A percentile compares a stretch with the other conserved stretches of the same genome.
Evolutionary conservation across 139 green algal species (phyloP).

Genomic region (Coelastrella sp.): DNA sequence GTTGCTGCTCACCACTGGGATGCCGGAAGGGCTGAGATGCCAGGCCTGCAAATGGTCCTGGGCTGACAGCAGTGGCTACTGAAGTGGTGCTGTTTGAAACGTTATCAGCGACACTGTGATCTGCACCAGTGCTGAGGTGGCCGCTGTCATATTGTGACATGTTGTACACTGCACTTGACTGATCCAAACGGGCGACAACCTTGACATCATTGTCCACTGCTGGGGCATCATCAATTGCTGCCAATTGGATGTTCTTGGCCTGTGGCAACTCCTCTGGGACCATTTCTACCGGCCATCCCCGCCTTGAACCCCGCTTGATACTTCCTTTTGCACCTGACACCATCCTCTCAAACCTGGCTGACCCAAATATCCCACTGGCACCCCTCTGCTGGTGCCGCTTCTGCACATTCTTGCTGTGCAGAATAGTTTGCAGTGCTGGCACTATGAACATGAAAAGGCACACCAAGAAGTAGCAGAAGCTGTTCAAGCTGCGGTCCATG

Average conservation of each 20-base stretch:
- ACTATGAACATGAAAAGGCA: constrained; percentile 6
- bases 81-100: no score
- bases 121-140: not conserved
- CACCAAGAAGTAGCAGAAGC: constrained; percentile 14
- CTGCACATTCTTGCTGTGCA: constrained; percentile 12
- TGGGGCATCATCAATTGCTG: not conserved
- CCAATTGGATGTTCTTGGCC: not conserved
- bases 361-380: not conserved
- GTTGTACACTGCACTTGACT: not conserved
- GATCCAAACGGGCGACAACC: not conserved
- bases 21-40: not conserved
- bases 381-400: not conserved
- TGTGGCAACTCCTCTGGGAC: not conserved
- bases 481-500: not conserved
- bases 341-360: not conserved
- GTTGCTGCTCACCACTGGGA: not conserved
- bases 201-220: not conserved
- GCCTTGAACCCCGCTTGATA: not conserved
- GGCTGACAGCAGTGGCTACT: no score
- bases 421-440: not conserved
- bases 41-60: not conserved
- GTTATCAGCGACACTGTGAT: not conserved
- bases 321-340: not conserved
- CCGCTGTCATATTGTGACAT: not conserved
- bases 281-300: not conserved